Conservation (phyloP, 2,329 filamentous ascomycete genomes). For the Colletotrichum orchidophilum region DNA sequence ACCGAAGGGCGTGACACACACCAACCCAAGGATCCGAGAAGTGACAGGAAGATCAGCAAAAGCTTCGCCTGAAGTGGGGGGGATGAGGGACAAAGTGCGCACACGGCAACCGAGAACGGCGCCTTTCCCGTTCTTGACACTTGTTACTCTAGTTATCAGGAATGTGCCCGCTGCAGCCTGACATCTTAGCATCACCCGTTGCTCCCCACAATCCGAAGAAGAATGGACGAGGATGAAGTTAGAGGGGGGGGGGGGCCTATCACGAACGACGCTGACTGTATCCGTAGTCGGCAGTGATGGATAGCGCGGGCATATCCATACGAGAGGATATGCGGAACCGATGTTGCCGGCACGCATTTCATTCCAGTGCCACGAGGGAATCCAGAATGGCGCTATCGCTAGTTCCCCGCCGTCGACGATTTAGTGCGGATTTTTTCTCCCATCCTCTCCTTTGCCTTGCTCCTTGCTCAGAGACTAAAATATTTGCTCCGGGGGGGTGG, state of each 20-base stretch:
- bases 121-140: neutral
- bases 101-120: constrained; percentile 18
- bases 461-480: constrained; percentile 3
- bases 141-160: neutral
- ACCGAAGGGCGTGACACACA: neutral
- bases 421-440: constrained; percentile 7
- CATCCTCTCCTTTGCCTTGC: neutral
- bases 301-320: neutral
- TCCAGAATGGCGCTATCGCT: constrained; percentile 31
- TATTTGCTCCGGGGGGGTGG: neutral
- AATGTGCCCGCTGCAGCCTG: neutral
- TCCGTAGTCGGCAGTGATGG: neutral
- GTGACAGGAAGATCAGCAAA: constrained; percentile 18
- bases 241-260: neutral
- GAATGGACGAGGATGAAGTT: too few relatives aligned
- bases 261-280: neutral
- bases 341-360: constrained; percentile 23
- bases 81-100: neutral
- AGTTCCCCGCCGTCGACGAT: constrained; percentile 18
- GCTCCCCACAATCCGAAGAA: constrained; percentile 23
- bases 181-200: neutral
- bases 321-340: constrained; percentile 1
- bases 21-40: neutral
- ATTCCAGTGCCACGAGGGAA: constrained; percentile 25
- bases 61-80: constrained; percentile 30